Evolutionary conservation across 1,284 basidiomycete species (phyloP), one percentile per base, ranked within the genome.

Genomic region (Irpex lacteus): DNA sequence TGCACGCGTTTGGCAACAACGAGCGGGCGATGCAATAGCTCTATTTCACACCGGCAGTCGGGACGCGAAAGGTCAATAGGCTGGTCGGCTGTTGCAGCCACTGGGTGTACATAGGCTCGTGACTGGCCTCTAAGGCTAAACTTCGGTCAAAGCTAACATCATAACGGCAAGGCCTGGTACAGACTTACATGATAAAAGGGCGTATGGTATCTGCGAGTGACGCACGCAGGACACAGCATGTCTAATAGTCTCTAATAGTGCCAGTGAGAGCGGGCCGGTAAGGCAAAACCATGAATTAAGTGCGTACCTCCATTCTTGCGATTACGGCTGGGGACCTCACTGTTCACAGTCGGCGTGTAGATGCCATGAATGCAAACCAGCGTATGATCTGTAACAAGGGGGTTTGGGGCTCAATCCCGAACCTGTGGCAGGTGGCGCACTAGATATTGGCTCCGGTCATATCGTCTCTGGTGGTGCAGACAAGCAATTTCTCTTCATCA

Each of bases 131-230:
- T n/a, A n/a, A n/a, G n/a, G n/a, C n/a, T 99, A 97, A 73, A 80
- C 80, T 1, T 94, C 92, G 4, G 74, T 82, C 50, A 90, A 89
- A 72, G 84, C 86, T 52, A 94, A n/a, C n/a, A n/a, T n/a, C n/a
- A n/a, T n/a, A n/a, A 98, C 65, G 95, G 95, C 1, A 89, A 89
- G 60, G 72, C 82, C 0, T 98, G 26, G 97, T 71, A 86, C 85
- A 8, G 84, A 86, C 55, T 98, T 96, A 95, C 92, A 89, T 62
- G 96, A 98, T 77, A 89, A 87, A 77, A 88, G 87, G 63, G 85
- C 90, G 65, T 89, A 89, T 68, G 86, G 90, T 18, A 88, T 92
- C 6, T 98, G 96, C 76, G 95, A 98, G 58, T 98, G 86, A 75
- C 96, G 98, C 76, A 76, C 97, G 34, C 88, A 93, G 67, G 80